phyloP scores from a whole-genome alignment of 1,139 yeast genomes.

The Hanseniaspora uvarum region DNA sequence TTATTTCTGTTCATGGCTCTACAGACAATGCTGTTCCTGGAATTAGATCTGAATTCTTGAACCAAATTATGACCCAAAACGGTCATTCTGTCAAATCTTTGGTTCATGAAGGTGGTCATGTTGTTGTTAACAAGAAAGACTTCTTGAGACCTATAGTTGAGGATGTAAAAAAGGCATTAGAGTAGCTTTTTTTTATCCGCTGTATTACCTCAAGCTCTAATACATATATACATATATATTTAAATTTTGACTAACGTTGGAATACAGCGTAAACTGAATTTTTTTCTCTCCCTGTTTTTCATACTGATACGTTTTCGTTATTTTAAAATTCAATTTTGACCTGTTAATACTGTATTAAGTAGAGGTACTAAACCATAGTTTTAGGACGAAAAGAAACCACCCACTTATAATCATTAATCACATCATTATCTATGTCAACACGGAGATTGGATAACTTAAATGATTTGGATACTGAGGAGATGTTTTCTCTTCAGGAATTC shows the following conservation, averaged over 20 bases:
- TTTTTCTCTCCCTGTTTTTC: no score
- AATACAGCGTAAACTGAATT: no score
- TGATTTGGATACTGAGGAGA: neutral
- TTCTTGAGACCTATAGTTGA: conserved; percentile 37
- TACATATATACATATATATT: no score
- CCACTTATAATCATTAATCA: no score
- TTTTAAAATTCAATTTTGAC: no score
- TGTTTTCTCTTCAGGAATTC: conserved; percentile 13
- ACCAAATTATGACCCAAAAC: conserved; percentile 35
- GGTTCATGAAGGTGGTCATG: conserved; percentile 77
- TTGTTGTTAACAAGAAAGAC: conserved; percentile 65
- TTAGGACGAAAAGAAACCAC: no score
- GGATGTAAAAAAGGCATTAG: conserved; percentile 27
- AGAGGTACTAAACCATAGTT: no score
- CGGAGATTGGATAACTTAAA: neutral
- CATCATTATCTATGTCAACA: neutral
- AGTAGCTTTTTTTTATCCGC: neutral
- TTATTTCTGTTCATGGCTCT: conserved; percentile 34
- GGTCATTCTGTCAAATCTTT: conserved; percentile 37
- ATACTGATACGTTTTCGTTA: no score
- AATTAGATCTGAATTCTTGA: conserved; percentile 40
- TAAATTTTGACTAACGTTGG: no score
- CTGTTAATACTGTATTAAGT: no score
- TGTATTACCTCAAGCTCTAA: no score
- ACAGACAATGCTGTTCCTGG: conserved; percentile 50